phyloP scores from a whole-genome alignment of 106 monocot species.

The Acorus gramineus region DNA sequence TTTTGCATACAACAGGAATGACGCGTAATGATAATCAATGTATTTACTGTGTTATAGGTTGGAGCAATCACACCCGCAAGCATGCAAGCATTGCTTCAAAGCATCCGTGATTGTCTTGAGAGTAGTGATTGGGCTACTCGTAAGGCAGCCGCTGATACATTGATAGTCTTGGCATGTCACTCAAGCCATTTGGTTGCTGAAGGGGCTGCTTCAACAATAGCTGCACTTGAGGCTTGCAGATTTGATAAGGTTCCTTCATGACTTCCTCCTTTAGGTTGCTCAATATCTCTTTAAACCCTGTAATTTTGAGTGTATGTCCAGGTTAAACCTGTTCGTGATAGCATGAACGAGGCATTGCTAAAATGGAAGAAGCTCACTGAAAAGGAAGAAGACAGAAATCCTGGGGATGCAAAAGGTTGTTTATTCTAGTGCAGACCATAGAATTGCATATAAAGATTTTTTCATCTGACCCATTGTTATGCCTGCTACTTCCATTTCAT shows the following conservation, averaged over 20 bases:
- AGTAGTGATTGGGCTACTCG: slow-evolving; percentile 89
- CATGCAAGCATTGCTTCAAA: slow-evolving; percentile 67
- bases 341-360: slow-evolving; percentile 59
- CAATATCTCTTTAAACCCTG: not conserved
- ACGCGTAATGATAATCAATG: too few species aligned
- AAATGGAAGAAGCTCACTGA: slow-evolving; percentile 66
- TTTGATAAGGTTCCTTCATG: slow-evolving; percentile 77
- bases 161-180: slow-evolving; percentile 53
- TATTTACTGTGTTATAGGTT: slow-evolving; percentile 24
- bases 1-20: too few species aligned
- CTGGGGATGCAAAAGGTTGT: slow-evolving; percentile 37
- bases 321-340: slow-evolving; percentile 96
- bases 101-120: slow-evolving; percentile 75
- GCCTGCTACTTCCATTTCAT: too few species aligned
- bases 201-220: slow-evolving; percentile 45
- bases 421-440: too few species aligned
- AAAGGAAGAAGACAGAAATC: slow-evolving; percentile 29
- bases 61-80: slow-evolving; percentile 72
- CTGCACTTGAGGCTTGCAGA: slow-evolving; percentile 74
- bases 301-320: slow-evolving; percentile 9
- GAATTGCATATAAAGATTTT: too few species aligned
- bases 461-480: too few species aligned
- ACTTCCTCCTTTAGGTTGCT: not conserved
- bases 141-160: slow-evolving; percentile 89
- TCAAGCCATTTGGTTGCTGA: slow-evolving; percentile 66